phyloP scores from a whole-genome alignment of 2,329 filamentous ascomycete species.

The Fusarium nanum region DNA sequence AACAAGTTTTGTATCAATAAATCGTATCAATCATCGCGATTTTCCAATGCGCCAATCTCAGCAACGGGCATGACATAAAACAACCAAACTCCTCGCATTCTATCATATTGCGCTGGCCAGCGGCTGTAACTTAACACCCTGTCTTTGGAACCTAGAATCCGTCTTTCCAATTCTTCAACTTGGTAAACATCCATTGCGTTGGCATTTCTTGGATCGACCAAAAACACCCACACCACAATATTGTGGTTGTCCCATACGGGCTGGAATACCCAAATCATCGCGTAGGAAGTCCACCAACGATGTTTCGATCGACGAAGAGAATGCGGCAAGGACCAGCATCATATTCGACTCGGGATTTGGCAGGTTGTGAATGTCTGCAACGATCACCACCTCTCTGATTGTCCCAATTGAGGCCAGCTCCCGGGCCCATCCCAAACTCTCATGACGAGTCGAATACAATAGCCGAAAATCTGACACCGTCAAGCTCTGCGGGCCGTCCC shows the following conservation, averaged over 20 bases:
- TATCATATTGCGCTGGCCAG: constrained; percentile 3
- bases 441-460: constrained; percentile 57
- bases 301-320: constrained; percentile 69
- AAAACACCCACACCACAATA: constrained; percentile 42
- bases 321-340: constrained; percentile 68
- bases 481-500: constrained; percentile 62
- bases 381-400: constrained; percentile 62
- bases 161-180: constrained; percentile 14
- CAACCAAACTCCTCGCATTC: constrained; percentile 19
- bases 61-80: constrained; percentile 1
- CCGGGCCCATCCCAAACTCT: constrained; percentile 68
- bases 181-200: constrained; percentile 41
- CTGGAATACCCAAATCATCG: constrained; percentile 45
- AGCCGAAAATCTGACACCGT: constrained; percentile 60
- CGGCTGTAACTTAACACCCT: constrained; percentile 4
- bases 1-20: not conserved
- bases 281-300: constrained; percentile 65
- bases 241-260: constrained; percentile 39
- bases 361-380: constrained; percentile 65
- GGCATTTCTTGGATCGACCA: constrained; percentile 41
- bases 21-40: not conserved
- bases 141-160: not conserved
- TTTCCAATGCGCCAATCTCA: constrained; percentile 9
- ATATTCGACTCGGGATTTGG: constrained; percentile 63
- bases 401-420: constrained; percentile 64